These are phyloP conservation scores for Trichosporon coremiiforme DNA, from an alignment of 1,284 basidiomycete genomes.

Conservation along the genomic window DNA sequence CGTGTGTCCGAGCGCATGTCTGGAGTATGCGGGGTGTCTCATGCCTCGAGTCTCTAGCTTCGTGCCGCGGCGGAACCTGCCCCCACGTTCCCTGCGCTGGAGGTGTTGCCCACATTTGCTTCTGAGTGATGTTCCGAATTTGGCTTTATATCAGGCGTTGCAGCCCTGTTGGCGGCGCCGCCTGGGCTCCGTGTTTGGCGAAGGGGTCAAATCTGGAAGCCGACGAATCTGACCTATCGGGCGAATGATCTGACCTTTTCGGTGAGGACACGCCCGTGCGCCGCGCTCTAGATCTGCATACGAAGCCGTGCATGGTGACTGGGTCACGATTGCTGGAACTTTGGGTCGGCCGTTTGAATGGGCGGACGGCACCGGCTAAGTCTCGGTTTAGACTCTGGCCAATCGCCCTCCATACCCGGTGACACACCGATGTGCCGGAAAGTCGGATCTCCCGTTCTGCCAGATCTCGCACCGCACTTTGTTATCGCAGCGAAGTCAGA, in stretches of 20 bases:
- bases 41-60: not conserved
- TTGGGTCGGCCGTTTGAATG: not conserved
- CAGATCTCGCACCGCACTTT: not conserved
- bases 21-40: not conserved
- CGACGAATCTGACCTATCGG: not conserved
- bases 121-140: not conserved
- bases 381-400: not conserved
- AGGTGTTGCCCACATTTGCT: not conserved
- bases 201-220: no score
- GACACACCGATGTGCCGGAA: not conserved
- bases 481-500: not conserved
- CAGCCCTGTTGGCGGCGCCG: no score
- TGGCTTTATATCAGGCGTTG: not conserved
- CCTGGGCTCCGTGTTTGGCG: not conserved
- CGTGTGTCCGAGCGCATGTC: not conserved
- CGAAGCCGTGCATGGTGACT: not conserved
- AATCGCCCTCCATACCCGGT: not conserved
- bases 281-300: not conserved
- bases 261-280: not conserved
- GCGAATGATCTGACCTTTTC: not conserved
- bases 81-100: not conserved
- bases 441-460: slow-evolving; percentile 2
- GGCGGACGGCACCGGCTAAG: not conserved
- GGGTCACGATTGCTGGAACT: not conserved
- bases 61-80: not conserved